These are phyloP conservation scores for Pythium insidiosum DNA, from an alignment of 352 stramenopile genomes.

Conservation along the genomic window DNA sequence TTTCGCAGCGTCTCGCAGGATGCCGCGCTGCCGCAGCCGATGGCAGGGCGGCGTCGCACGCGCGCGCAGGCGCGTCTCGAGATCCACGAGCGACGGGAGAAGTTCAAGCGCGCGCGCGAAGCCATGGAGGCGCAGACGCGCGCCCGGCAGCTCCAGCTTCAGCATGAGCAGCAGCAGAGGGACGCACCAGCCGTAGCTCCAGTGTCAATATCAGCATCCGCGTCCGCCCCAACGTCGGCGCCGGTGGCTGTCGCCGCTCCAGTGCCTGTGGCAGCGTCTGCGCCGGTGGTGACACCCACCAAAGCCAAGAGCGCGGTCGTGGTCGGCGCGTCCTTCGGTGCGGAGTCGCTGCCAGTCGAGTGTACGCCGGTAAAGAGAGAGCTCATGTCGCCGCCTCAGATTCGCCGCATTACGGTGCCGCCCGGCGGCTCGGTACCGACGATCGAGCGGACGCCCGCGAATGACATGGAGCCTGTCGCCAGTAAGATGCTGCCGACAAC, in stretches of 20 bases:
- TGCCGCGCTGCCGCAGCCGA: not conserved
- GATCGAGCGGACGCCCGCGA: conserved; percentile 18
- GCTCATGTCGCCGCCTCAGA: conserved; percentile 12
- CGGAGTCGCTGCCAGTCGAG: conserved; percentile 21
- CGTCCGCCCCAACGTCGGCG: too few relatives aligned
- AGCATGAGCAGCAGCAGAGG: conserved; percentile 2
- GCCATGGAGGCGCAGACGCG: conserved; percentile 10
- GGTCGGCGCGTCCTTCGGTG: conserved; percentile 21
- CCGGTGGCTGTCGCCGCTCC: too few relatives aligned
- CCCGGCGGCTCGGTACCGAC: conserved; percentile 18
- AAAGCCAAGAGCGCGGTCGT: conserved; percentile 2
- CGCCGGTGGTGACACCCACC: not conserved
- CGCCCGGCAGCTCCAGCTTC: not conserved
- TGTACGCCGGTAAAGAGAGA: conserved; percentile 39
- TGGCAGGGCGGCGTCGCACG: conserved; percentile 17
- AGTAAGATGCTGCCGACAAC: not conserved
- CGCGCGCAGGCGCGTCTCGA: conserved; percentile 21
- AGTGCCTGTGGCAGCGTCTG: too few relatives aligned
- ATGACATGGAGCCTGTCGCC: not conserved
- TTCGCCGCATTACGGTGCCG: conserved; percentile 1
- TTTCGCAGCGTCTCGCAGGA: conserved; percentile 13
- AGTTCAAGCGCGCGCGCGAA: conserved; percentile 20
- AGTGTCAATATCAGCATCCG: too few relatives aligned
- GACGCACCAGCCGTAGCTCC: too few relatives aligned
- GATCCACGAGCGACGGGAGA: conserved; percentile 16